Evolutionary conservation across 2,329 filamentous ascomycete species (phyloP).

Genomic region (Sclerotinia borealis): DNA sequence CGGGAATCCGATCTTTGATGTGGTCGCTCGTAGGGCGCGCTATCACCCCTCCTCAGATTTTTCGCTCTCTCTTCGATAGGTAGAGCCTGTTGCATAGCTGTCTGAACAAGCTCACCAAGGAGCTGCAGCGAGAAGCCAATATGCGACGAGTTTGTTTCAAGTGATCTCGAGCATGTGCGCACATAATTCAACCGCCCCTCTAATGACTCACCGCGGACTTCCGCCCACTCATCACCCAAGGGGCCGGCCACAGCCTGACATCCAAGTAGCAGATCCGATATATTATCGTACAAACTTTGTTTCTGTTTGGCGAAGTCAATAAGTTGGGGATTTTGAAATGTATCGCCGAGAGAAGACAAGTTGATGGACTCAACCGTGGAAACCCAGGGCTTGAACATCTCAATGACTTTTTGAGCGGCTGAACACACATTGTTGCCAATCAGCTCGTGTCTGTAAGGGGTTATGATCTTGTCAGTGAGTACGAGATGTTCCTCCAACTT

Average conservation of each 20-base stretch:
- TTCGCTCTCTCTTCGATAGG: slow-evolving; percentile 37
- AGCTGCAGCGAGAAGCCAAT: slow-evolving; percentile 83
- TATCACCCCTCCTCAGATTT: slow-evolving; percentile 51
- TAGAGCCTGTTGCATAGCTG: slow-evolving; percentile 41
- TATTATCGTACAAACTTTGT: slow-evolving; percentile 87
- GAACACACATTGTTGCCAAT: slow-evolving; percentile 78
- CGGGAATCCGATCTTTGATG: slow-evolving; percentile 55
- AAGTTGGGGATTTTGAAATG: slow-evolving; percentile 77
- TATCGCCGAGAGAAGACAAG: slow-evolving; percentile 69
- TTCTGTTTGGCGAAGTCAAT: slow-evolving; percentile 86
- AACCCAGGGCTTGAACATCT: slow-evolving; percentile 86
- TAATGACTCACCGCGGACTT: slow-evolving; percentile 81
- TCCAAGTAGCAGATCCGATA: slow-evolving; percentile 79
- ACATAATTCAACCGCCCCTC: slow-evolving; percentile 82
- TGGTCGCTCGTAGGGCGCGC: slow-evolving; percentile 48
- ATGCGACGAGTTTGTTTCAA: slow-evolving; percentile 82
- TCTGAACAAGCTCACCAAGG: slow-evolving; percentile 72
- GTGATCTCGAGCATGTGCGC: slow-evolving; percentile 65
- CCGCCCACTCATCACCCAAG: slow-evolving; percentile 90
- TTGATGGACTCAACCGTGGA: slow-evolving; percentile 88
- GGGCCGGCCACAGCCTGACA: slow-evolving; percentile 92
- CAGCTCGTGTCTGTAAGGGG: slow-evolving; percentile 67
- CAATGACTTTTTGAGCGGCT: slow-evolving; percentile 72
- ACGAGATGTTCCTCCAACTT: slow-evolving; percentile 80
- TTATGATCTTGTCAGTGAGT: slow-evolving; percentile 74